Base-by-base conservation (phyloP, 805 yeast species). In the Schizosaccharomyces cryophilus region DNA sequence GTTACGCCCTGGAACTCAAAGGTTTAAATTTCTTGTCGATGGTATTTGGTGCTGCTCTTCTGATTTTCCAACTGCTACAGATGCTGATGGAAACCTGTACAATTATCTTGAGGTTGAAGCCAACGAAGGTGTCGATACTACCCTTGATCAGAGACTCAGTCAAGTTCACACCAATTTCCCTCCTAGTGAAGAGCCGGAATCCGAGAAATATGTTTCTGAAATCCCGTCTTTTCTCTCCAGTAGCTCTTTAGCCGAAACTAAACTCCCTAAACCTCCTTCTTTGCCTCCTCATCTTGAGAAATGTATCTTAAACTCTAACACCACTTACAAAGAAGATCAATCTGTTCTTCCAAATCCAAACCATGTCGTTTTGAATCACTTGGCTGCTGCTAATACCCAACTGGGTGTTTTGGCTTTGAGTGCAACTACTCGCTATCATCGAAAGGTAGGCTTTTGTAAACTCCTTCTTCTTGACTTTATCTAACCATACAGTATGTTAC, bases 281-380 rank as follows among this genome's bases (percentile, higher is more conserved):
- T 76, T 93, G 60, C 98, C 98, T 7, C 98, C 98, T 9, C 98
- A 90, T 71, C 76, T 93, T 63, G 98, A 93, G 69, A 84, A 85
- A 67, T 97, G 93, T 62, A 88, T 93, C 61, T 77, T 90, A 68
- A 90, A 90, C 73, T 38, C 60, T 15, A 76, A 75, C 66, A 73
- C 79, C 66, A 87, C 83, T 66, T 78, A 76, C 66, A 88, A 85
- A 67, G 90, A 88, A 70, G 85, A 84, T 66, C 79, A 86, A 47
- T 95, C 95, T 61, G 95, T 95, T 1, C 73, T 88, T 66, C 93
- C 95, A 9, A 87, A 88, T 62, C 97, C 97, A 15, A 87, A 89
- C 69, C 96, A 89, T 69, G 97, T 89, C 62, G 95, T 89, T 29
- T 74, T 89, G 66, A 89, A 89, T 69, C 97, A 89, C 71, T 75